These are phyloP conservation scores for Penicillium fuscoglaucum DNA, from an alignment of 2,329 filamentous ascomycete genomes.

Conservation along the genomic window DNA sequence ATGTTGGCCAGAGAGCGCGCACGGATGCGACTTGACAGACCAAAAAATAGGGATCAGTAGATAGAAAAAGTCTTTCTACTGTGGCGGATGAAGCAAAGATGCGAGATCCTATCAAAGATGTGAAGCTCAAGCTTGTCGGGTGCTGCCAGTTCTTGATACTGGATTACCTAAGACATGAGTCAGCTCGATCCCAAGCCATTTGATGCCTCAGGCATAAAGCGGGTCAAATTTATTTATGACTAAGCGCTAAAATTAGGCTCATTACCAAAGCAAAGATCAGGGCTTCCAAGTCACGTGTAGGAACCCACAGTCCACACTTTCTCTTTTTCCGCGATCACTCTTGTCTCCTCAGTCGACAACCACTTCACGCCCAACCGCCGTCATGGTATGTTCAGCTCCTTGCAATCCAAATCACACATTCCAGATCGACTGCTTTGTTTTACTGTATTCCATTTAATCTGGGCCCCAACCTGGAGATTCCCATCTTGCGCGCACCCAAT, in stretches of 20 bases:
- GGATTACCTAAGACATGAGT: slow-evolving; percentile 5
- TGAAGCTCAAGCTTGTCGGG: slow-evolving; percentile 23
- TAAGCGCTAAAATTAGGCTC: background rate
- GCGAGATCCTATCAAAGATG: slow-evolving; percentile 18
- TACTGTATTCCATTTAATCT: background rate
- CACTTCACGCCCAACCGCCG: slow-evolving; percentile 47
- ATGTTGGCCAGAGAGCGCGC: slow-evolving; percentile 45
- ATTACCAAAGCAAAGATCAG: slow-evolving; percentile 4
- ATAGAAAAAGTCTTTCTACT: slow-evolving; percentile 26
- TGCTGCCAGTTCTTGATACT: slow-evolving; percentile 11
- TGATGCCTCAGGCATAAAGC: background rate
- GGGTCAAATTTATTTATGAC: background rate
- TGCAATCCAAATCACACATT: background rate
- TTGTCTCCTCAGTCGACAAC: slow-evolving; percentile 38
- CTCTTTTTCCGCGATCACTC: slow-evolving; percentile 34
- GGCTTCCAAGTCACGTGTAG: slow-evolving; percentile 12
- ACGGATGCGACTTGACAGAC: slow-evolving; percentile 47
- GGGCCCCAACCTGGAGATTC: background rate
- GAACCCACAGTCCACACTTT: slow-evolving; percentile 39
- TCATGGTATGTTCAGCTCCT: slow-evolving; percentile 49
- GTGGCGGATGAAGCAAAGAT: slow-evolving; percentile 16
- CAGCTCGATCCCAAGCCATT: background rate
- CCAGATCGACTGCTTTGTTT: background rate
- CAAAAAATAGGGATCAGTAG: slow-evolving; percentile 32
- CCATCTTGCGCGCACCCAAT: slow-evolving; percentile 2